Conservation (phyloP, 2,329 filamentous ascomycete genomes). For the Sporothrix curviconia region DNA sequence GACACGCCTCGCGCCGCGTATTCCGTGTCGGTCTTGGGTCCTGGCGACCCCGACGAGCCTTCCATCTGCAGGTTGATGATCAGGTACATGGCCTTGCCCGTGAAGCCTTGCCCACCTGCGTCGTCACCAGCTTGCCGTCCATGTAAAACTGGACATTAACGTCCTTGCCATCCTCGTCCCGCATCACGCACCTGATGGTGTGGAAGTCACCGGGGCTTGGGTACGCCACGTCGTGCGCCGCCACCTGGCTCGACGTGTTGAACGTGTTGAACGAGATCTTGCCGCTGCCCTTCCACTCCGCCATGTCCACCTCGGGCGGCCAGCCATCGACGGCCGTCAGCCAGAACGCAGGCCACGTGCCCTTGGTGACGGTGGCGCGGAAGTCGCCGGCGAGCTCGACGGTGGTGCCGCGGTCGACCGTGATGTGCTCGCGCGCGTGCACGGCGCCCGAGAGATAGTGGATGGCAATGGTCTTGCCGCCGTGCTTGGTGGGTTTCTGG, state of each 20-base stretch:
- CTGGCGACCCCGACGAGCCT: conserved; percentile 37
- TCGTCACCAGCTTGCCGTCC: conserved; percentile 42
- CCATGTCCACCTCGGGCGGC: conserved; percentile 55
- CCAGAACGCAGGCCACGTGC: conserved; percentile 56
- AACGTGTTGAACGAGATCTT: conserved; percentile 52
- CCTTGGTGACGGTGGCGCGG: conserved; percentile 32
- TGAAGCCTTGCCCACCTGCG: conserved; percentile 44
- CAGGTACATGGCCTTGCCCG: conserved; percentile 41
- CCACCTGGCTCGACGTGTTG: conserved; percentile 41
- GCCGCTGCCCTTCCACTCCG: conserved; percentile 54
- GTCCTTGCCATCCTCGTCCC: conserved; percentile 45
- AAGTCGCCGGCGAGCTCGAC: conserved; percentile 38
- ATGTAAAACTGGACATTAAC: conserved; percentile 49
- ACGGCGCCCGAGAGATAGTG: conserved; percentile 46
- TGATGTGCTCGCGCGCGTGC: conserved; percentile 35
- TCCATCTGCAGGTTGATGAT: conserved; percentile 42
- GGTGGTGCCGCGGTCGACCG: conserved; percentile 31
- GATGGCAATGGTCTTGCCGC: conserved; percentile 37
- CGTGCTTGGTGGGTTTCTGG: conserved; percentile 32
- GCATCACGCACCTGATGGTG: conserved; percentile 42
- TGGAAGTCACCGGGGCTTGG: conserved; percentile 41
- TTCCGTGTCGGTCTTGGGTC: conserved; percentile 24
- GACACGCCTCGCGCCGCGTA: conserved; percentile 13
- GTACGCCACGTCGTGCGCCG: conserved; percentile 43
- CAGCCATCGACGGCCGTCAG: conserved; percentile 47